These are phyloP conservation scores for Fusarium keratoplasticum DNA, from an alignment of 2,329 filamentous ascomycete genomes.

Conservation along the genomic window DNA sequence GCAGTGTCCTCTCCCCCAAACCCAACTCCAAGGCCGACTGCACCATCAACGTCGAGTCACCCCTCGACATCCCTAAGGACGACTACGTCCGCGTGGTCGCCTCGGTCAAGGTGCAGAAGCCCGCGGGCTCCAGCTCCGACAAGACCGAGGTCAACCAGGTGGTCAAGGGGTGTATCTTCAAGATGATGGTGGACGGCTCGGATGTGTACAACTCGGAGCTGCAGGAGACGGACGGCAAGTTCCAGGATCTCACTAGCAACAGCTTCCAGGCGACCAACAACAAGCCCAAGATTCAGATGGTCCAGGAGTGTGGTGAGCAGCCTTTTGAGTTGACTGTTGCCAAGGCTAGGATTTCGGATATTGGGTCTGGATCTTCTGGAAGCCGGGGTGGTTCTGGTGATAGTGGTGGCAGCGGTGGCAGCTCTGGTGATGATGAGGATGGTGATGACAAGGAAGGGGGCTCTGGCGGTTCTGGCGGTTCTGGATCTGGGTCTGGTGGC, in stretches of 20 bases:
- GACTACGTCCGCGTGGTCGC: constrained; percentile 1
- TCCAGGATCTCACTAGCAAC: constrained; percentile 1
- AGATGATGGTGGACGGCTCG: constrained; percentile 8
- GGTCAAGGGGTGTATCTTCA: constrained; percentile 3
- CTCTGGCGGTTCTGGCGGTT: background rate
- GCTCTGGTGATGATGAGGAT: background rate
- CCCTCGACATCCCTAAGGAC: background rate
- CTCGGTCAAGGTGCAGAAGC: constrained; percentile 10
- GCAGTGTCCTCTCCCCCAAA: constrained; percentile 1
- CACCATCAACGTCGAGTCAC: constrained; percentile 6
- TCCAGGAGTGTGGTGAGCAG: constrained; percentile 14
- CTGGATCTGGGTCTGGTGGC: background rate
- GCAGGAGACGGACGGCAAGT: background rate
- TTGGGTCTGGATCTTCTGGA: background rate
- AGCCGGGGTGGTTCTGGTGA: background rate
- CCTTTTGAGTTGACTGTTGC: constrained; percentile 11
- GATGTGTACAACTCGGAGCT: constrained; percentile 8
- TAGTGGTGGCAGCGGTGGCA: background rate
- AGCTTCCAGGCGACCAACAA: background rate
- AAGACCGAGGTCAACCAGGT: background rate
- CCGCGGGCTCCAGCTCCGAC: background rate
- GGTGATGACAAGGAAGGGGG: background rate
- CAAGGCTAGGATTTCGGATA: background rate
- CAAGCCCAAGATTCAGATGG: constrained; percentile 11
- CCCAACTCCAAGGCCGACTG: constrained; percentile 12